phyloP scores from a whole-genome alignment of 2,329 filamentous ascomycete species.

The Diaporthe longicolla region DNA sequence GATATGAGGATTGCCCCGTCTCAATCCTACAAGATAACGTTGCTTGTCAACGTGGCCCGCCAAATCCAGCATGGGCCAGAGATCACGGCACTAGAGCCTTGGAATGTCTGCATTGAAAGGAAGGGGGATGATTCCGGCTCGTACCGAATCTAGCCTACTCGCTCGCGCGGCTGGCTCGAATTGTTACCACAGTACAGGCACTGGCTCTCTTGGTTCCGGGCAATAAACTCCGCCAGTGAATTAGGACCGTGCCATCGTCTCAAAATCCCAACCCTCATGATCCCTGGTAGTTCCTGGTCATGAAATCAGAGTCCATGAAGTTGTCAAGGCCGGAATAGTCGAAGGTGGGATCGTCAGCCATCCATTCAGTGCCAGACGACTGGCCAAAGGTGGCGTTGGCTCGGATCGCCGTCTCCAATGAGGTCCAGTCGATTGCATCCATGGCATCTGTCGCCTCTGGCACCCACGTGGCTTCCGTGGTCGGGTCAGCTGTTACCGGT shows the following conservation, averaged over 20 bases:
- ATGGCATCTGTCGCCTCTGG: constrained; percentile 32
- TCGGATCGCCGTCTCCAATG: constrained; percentile 38
- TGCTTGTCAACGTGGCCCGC: neutral
- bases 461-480: constrained; percentile 38
- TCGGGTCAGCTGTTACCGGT: neutral
- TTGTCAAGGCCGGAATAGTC: constrained; percentile 24
- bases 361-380: constrained; percentile 24
- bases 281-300: constrained; percentile 8
- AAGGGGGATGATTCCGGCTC: constrained; percentile 5
- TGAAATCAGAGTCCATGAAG: constrained; percentile 30
- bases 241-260: constrained; percentile 12
- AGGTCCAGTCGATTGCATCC: constrained; percentile 30
- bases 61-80: neutral
- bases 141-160: constrained; percentile 28
- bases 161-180: constrained; percentile 11
- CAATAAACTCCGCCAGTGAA: constrained; percentile 5
- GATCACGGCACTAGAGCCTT: neutral
- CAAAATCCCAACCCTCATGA: neutral
- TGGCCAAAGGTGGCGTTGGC: constrained; percentile 30
- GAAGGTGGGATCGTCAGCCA: constrained; percentile 27
- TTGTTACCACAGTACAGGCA: neutral
- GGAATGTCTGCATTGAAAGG: constrained; percentile 13
- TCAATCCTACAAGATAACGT: constrained; percentile 11
- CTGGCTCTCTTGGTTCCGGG: constrained; percentile 14
- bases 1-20: neutral